phyloP scores from a whole-genome alignment of 345 rosid species.

The Brassica rapa region DNA sequence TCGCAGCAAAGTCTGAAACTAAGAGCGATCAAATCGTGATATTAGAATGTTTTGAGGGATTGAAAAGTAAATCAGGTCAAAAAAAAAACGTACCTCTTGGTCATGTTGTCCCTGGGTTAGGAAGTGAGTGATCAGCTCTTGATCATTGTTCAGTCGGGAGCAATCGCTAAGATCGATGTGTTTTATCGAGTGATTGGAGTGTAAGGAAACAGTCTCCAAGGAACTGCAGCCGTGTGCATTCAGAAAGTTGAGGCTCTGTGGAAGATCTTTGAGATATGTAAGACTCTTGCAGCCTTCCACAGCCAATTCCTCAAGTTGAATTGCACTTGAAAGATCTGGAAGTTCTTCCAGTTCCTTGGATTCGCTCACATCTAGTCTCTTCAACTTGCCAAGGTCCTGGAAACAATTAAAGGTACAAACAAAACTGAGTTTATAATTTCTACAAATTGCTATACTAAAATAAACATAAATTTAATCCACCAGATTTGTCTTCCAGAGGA shows the following conservation, averaged over 20 bases:
- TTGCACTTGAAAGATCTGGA: too few species aligned
- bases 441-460: too few species aligned
- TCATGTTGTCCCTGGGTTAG: neutral
- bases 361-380: too few species aligned
- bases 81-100: too few species aligned
- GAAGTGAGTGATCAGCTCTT: neutral
- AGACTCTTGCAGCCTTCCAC: too few species aligned
- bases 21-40: neutral
- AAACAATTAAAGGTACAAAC: neutral
- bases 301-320: too few species aligned
- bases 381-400: too few species aligned
- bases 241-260: neutral
- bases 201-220: neutral
- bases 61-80: neutral
- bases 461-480: neutral
- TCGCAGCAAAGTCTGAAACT: too few species aligned
- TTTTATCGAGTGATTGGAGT: neutral
- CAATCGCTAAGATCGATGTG: neutral
- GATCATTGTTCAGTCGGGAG: neutral
- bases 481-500: neutral
- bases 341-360: too few species aligned
- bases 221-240: neutral
- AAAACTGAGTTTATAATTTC: neutral
- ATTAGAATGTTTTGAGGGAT: neutral
- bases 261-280: neutral